A percentile compares a stretch with the other conserved stretches of the same genome.
These are phyloP conservation scores for Colletotrichum siamense DNA, from an alignment of 2,329 filamentous ascomycete species.

Conservation along the genomic window DNA sequence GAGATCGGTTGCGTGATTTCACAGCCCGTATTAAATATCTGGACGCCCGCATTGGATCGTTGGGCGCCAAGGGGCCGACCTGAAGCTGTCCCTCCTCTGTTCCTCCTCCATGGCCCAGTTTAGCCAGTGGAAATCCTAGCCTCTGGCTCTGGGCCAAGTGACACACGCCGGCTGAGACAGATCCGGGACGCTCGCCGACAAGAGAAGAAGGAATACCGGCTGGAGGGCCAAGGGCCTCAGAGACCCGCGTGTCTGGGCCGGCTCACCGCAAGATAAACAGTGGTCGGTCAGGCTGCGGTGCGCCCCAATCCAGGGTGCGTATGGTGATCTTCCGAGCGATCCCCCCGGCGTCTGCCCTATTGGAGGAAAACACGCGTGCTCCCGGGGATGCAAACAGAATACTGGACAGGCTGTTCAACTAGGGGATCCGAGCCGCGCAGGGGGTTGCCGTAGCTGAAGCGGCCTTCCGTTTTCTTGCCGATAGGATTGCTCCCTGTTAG, in stretches of 20 bases:
- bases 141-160: background rate
- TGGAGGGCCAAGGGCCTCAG: background rate
- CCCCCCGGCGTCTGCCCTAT: background rate
- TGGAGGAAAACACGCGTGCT: background rate
- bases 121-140: background rate
- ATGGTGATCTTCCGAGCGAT: constrained; percentile 11
- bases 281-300: background rate
- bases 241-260: background rate
- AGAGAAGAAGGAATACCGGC: background rate
- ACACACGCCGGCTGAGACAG: background rate
- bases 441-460: background rate
- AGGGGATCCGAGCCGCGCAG: background rate
- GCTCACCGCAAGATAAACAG: constrained; percentile 13
- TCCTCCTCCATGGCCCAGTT: background rate
- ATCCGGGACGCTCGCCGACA: background rate
- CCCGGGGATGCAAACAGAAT: background rate
- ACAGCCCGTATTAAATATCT: background rate
- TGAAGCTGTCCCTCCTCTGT: background rate
- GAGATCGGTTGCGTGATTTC: constrained; percentile 18
- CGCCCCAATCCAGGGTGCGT: constrained; percentile 6
- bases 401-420: background rate
- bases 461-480: background rate
- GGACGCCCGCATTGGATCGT: background rate
- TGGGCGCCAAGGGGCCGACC: background rate
- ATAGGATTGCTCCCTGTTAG: background rate